A percentile compares a stretch with the other conserved stretches of the same genome.
Evolutionary conservation across 305 asterid genomes (phyloP).

Genomic region (Solanum aculeatissimum): DNA sequence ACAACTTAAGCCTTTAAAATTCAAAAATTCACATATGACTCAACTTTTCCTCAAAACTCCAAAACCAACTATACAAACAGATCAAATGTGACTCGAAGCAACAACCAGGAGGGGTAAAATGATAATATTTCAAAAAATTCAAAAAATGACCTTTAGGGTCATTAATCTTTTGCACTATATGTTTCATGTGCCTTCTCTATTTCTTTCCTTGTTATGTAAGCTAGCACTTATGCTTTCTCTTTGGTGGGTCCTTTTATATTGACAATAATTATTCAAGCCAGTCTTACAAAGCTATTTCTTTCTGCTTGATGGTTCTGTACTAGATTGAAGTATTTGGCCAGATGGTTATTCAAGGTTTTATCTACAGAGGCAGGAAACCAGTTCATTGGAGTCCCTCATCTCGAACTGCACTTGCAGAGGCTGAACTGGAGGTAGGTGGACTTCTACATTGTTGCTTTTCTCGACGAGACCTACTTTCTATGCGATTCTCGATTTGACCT

Average conservation of each 20-base stretch:
- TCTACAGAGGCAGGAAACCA: constrained; percentile 94
- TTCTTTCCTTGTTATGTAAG: not conserved
- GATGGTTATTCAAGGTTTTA: constrained; percentile 84
- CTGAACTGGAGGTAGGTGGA: constrained; percentile 87
- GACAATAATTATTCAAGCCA: not conserved
- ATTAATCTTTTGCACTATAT: not conserved
- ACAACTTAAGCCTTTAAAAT: too few relatives aligned
- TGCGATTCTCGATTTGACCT: not conserved
- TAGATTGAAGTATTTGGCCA: constrained; percentile 95
- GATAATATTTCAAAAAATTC: too few relatives aligned
- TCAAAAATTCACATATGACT: too few relatives aligned
- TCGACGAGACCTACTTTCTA: not conserved
- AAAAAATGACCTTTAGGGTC: too few relatives aligned
- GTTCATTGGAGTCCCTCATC: constrained; percentile 99
- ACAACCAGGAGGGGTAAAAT: too few relatives aligned
- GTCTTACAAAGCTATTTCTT: not conserved
- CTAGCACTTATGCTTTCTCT: not conserved
- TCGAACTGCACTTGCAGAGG: constrained; percentile 98
- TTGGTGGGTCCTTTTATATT: not conserved
- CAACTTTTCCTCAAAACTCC: too few relatives aligned
- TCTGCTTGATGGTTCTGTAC: constrained; percentile 4
- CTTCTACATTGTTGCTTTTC: constrained; percentile 2
- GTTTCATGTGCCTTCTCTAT: not conserved
- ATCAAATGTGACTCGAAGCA: too few relatives aligned
- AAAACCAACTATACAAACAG: too few relatives aligned